Percentiles rank a stretch among this genome's conserved stretches.
These are phyloP conservation scores for Astrocystis sublimbata DNA, from an alignment of 495 filamentous ascomycete species.

Conservation along the genomic window DNA sequence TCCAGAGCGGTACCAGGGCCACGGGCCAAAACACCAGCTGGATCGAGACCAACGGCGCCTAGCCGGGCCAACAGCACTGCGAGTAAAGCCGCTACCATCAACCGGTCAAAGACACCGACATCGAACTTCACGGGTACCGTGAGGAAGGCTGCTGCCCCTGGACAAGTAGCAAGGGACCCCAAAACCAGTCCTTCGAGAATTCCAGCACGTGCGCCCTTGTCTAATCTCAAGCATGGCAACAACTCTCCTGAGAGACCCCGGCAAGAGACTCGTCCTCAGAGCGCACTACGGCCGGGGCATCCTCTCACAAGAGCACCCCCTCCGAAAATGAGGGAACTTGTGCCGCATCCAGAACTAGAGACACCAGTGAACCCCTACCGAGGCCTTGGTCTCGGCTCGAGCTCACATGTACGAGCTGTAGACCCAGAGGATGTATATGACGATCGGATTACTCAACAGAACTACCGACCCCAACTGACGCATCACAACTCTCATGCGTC, in stretches of 20 bases:
- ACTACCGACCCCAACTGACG: conserved; percentile 21
- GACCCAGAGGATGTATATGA: conserved; percentile 84
- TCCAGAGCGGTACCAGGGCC: conserved; percentile 63
- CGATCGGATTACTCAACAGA: conserved; percentile 48
- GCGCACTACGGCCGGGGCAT: conserved; percentile 42
- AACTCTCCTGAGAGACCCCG: conserved; percentile 78
- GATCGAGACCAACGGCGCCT: conserved; percentile 48
- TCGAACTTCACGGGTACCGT: conserved; percentile 30
- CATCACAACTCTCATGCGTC: conserved; percentile 39
- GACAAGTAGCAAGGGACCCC: conserved; percentile 28
- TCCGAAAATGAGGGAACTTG: conserved; percentile 84
- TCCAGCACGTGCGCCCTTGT: conserved; percentile 75
- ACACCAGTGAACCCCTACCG: conserved; percentile 64
- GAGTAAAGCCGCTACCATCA: conserved; percentile 46
- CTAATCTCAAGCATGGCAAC: conserved; percentile 74
- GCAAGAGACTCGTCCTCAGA: conserved; percentile 45
- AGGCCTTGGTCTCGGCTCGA: conserved; percentile 65
- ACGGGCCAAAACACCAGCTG: conserved; percentile 78
- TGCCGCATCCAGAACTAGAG: conserved; percentile 63
- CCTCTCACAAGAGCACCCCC: conserved; percentile 65
- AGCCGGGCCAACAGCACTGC: conserved; percentile 39
- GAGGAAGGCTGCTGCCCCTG: conserved; percentile 26
- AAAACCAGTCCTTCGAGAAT: conserved; percentile 73
- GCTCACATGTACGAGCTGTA: conserved; percentile 70
- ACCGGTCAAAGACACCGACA: conserved; percentile 68